Percentiles rank a stretch among this genome's conserved stretches.
Evolutionary conservation across 2,329 filamentous ascomycete species (phyloP).

Genomic region (Beauveria pseudobassiana): DNA sequence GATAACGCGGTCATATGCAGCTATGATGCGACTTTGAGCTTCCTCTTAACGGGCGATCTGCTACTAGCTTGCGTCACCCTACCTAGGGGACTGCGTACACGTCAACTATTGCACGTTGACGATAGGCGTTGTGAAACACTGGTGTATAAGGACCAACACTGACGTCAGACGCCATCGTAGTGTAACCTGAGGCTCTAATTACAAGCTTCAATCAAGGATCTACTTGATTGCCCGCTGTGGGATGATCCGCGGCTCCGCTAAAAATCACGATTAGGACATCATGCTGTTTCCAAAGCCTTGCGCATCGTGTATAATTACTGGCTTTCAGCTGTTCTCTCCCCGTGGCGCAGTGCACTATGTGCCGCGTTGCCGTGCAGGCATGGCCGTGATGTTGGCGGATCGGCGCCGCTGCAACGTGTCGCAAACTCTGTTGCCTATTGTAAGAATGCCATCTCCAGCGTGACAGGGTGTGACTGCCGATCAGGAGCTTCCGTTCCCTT

Average conservation of each 20-base stretch:
- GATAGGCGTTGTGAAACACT: not conserved
- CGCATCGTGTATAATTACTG: not conserved
- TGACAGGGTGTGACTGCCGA: not conserved
- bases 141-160: not conserved
- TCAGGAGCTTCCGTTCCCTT: not conserved
- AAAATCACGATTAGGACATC: not conserved
- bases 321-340: not conserved
- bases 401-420: not conserved
- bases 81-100: not conserved
- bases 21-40: too few relatives aligned
- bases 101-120: not conserved
- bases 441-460: not conserved
- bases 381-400: not conserved
- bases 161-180: not conserved
- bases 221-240: not conserved
- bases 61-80: not conserved
- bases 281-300: not conserved
- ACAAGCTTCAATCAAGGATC: not conserved
- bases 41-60: too few relatives aligned
- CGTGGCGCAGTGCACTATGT: conserved; percentile 1
- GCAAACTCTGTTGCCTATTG: not conserved
- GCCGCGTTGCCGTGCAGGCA: conserved; percentile 2
- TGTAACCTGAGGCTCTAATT: not conserved
- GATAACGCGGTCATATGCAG: too few relatives aligned
- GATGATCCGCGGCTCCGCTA: not conserved